These are phyloP conservation scores for Pseudogymnoascus sp. DNA, from an alignment of 2,329 filamentous ascomycete species.

Conservation along the genomic window DNA sequence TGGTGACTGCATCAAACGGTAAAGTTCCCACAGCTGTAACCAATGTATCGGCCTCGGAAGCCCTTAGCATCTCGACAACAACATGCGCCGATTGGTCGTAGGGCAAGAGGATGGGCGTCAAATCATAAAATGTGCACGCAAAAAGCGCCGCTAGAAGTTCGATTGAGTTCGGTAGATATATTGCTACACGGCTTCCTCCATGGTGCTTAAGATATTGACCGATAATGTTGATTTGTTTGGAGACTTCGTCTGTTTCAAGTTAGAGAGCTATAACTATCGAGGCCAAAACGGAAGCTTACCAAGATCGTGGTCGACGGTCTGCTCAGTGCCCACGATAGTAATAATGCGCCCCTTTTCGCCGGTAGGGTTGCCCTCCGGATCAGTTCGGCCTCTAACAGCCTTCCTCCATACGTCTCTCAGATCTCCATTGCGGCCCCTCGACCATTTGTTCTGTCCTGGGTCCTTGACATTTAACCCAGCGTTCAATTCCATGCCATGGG, in stretches of 20 bases:
- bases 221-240: conserved; percentile 79
- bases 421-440: conserved; percentile 76
- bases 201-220: conserved; percentile 69
- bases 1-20: conserved; percentile 66
- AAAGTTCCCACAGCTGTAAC: conserved; percentile 82
- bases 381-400: conserved; percentile 56
- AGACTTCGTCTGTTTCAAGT: conserved; percentile 55
- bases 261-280: conserved; percentile 11
- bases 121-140: conserved; percentile 74
- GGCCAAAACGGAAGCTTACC: conserved; percentile 34
- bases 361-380: conserved; percentile 53
- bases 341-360: conserved; percentile 63
- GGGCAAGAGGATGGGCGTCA: conserved; percentile 78
- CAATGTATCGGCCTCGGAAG: conserved; percentile 70
- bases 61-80: conserved; percentile 64
- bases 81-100: conserved; percentile 66
- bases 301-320: conserved; percentile 64
- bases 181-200: conserved; percentile 68
- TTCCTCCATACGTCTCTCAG: conserved; percentile 84
- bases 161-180: conserved; percentile 89
- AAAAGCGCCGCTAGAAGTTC: conserved; percentile 80
- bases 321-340: conserved; percentile 71
- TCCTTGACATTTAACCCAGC: conserved; percentile 77
- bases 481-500: conserved; percentile 76
- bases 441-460: conserved; percentile 72